A percentile compares a stretch with the other conserved stretches of the same genome.
phyloP scores from a whole-genome alignment of 2,329 filamentous ascomycete species.

The Aspergillus eucalypticola region DNA sequence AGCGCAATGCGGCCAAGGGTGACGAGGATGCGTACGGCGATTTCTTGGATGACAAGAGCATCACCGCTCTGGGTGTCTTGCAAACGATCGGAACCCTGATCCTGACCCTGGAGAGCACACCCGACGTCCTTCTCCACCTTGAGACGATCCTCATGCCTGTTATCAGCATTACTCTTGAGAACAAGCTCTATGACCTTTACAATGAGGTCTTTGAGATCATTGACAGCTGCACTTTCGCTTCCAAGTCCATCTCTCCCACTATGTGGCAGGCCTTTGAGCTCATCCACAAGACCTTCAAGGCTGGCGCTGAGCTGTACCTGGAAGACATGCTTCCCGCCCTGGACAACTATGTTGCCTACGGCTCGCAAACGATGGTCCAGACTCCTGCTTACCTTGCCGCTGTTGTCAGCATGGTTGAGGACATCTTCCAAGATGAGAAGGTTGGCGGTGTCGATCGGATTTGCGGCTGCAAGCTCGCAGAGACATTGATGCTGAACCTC shows the following conservation, averaged over 20 bases:
- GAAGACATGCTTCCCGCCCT: slow-evolving; percentile 98
- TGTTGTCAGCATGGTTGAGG: slow-evolving; percentile 88
- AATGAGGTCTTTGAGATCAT: slow-evolving; percentile 99
- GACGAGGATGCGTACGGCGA: slow-evolving; percentile 82
- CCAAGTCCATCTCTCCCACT: slow-evolving; percentile 89
- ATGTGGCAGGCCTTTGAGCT: slow-evolving; percentile 99
- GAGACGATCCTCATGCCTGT: slow-evolving; percentile 97
- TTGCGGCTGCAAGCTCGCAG: slow-evolving; percentile 94
- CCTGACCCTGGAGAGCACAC: slow-evolving; percentile 92
- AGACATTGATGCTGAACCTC: slow-evolving; percentile 95
- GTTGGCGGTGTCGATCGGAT: slow-evolving; percentile 93
- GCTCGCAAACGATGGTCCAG: slow-evolving; percentile 74
- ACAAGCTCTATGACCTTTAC: slow-evolving; percentile 96
- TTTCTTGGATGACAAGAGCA: slow-evolving; percentile 96
- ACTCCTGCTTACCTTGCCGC: slow-evolving; percentile 86
- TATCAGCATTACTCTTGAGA: slow-evolving; percentile 91
- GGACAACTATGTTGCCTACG: slow-evolving; percentile 97
- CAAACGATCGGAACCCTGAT: slow-evolving; percentile 98
- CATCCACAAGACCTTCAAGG: slow-evolving; percentile 95
- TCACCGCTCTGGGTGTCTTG: slow-evolving; percentile 90
- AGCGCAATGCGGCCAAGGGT: slow-evolving; percentile 75
- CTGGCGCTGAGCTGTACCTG: slow-evolving; percentile 92
- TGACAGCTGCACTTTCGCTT: slow-evolving; percentile 97
- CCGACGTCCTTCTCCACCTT: slow-evolving; percentile 89
- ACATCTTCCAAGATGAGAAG: slow-evolving; percentile 91